Evolutionary conservation across 1,284 basidiomycete species (phyloP).

Genomic region (Bondarzewia mesenterica): DNA sequence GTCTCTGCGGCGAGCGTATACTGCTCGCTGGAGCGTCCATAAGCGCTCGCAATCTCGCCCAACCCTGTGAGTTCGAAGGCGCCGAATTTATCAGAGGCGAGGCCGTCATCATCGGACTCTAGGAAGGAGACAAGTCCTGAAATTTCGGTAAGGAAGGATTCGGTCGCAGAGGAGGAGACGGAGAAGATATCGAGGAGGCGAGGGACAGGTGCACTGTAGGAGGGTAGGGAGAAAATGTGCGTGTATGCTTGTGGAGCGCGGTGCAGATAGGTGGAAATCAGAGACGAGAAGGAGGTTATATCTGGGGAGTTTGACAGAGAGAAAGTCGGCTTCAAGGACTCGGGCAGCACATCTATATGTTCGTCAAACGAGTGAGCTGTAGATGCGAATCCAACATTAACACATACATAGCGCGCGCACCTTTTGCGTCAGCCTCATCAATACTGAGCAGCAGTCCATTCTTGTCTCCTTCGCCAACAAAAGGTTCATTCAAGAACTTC

Average conservation of each 20-base stretch:
- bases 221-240: conserved; percentile 32
- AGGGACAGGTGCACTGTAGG: conserved; percentile 20
- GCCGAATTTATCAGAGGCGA: conserved; percentile 42
- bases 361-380: conserved; percentile 5
- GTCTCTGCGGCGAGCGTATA: conserved; percentile 38
- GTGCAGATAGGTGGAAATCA: conserved; percentile 46
- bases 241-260: conserved; percentile 52
- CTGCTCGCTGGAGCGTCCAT: conserved; percentile 45
- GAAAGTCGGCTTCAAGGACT: conserved; percentile 37
- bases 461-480: conserved; percentile 48
- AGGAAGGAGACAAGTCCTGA: conserved; percentile 43
- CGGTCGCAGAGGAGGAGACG: conserved; percentile 27
- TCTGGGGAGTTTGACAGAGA: conserved; percentile 21
- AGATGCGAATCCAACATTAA: conserved; percentile 7
- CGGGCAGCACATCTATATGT: conserved; percentile 47
- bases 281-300: conserved; percentile 32
- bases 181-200: conserved; percentile 35
- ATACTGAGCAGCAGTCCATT: conserved; percentile 49
- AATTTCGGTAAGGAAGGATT: conserved; percentile 32
- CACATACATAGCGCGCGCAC: conserved; percentile 27
- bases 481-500: conserved; percentile 29
- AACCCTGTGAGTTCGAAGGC: conserved; percentile 52
- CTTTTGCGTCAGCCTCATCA: conserved; percentile 47
- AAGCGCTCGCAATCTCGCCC: conserved; percentile 32
- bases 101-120: conserved; percentile 27